Evolutionary conservation across 176 grass and related monocot species (phyloP), one percentile per base, ranked within the genome.

Genomic region (Raddia guianensis): DNA sequence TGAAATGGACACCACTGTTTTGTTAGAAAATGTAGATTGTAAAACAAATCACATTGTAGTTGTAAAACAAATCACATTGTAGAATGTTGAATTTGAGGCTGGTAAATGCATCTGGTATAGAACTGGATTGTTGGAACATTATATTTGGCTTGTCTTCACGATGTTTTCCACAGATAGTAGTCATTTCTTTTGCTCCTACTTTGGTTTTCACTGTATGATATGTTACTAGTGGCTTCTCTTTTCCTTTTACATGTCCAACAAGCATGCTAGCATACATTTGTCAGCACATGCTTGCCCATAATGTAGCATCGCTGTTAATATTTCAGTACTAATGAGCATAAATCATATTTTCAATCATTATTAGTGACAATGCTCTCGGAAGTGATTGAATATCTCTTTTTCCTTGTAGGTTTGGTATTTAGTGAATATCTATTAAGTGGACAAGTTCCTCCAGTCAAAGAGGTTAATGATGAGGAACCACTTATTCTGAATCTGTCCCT

Each of bases 341-440:
- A 19, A 20, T 58, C 20, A 8, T 60, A 33, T 5, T 70, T 68
- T 72, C 40, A 16, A 16, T 44, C 44, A 45, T 13, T 66, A 32
- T 72, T 66, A 19, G 54, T 88, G 21, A 57, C 50, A 69, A 13
- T 80, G n/a, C 42, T 49, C 51, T 75, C 49, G 2, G 9, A 59
- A 54, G 47, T 68, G 15, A 46, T 75, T 77, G 40, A 74, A 5
- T 64, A 46, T 15, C 53, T 47, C 66, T 47, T 8, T 77, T 75
- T 5, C 40, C n/a, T 69, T 20, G 34, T 81, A 98, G 96, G 84
- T 89, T 89, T 98, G 82, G 81, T 98, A 32, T 98, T 98, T 78
- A 93, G 88, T 84, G 92, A 98, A 79, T 98, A 98, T 91, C 70
- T 98, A 19, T 74, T 95, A 70, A 98, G 92, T 76, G 96, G 96